Evolutionary conservation across 129 eudicot genomes (phyloP).

Genomic region (Lonicera japonica): DNA sequence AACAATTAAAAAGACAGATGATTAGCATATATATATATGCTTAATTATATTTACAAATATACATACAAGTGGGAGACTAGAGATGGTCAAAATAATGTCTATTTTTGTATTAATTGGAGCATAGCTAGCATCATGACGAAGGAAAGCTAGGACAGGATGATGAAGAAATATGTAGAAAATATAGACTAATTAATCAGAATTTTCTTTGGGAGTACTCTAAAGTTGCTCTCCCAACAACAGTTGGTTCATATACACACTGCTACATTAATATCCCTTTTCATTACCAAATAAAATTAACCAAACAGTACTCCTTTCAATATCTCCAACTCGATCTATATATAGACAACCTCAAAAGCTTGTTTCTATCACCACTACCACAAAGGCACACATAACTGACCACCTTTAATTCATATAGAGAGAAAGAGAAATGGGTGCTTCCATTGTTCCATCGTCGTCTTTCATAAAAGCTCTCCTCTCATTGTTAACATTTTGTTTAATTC

Average conservation of each 20-base stretch:
- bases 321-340: neutral
- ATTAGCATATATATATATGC: too few species aligned
- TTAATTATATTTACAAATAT: too few species aligned
- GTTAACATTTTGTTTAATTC: conserved; percentile 1
- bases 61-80: too few species aligned
- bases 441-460: too few species aligned
- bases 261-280: neutral
- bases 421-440: neutral
- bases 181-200: neutral
- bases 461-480: neutral
- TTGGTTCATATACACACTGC: conserved; percentile 17
- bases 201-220: conserved; percentile 28
- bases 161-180: neutral
- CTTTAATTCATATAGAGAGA: neutral
- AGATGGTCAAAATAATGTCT: neutral
- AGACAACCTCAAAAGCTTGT: neutral
- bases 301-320: neutral
- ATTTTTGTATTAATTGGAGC: too few species aligned
- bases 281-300: neutral
- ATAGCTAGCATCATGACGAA: neutral
- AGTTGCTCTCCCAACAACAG: conserved; percentile 26
- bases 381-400: neutral
- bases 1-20: too few species aligned
- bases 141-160: conserved; percentile 13
- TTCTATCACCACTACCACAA: neutral